A percentile compares a stretch with the other conserved stretches of the same genome.
phyloP scores from a whole-genome alignment of 2,329 filamentous ascomycete genomes.

The Cephalotrichum gorgonifer region DNA sequence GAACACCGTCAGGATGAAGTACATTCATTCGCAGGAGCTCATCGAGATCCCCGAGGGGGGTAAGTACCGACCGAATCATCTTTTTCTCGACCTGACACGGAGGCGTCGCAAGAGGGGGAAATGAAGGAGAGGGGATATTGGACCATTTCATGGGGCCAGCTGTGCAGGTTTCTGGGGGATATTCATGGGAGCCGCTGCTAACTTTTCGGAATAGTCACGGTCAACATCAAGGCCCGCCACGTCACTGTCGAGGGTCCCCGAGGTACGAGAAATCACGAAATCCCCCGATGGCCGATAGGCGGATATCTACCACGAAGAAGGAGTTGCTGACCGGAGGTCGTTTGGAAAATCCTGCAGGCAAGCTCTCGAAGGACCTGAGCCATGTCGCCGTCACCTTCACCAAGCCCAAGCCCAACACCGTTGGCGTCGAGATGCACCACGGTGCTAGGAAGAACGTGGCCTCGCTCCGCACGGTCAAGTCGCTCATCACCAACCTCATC shows the following conservation, averaged over 20 bases:
- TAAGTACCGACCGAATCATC: slow-evolving; percentile 43
- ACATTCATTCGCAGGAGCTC: slow-evolving; percentile 97
- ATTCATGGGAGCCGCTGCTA: slow-evolving; percentile 13
- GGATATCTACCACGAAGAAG: not conserved
- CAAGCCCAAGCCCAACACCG: slow-evolving; percentile 70
- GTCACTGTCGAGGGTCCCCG: slow-evolving; percentile 96
- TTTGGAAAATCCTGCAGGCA: slow-evolving; percentile 50
- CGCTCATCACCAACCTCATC: slow-evolving; percentile 97
- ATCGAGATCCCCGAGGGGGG: slow-evolving; percentile 93
- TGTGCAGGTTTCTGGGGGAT: too few relatives aligned
- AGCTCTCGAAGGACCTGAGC: slow-evolving; percentile 92
- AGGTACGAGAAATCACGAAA: slow-evolving; percentile 43
- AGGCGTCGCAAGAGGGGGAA: not conserved
- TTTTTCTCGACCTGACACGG: not conserved
- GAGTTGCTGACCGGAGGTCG: slow-evolving; percentile 1
- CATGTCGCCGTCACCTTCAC: slow-evolving; percentile 96
- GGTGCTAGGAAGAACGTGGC: slow-evolving; percentile 96
- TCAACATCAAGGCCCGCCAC: slow-evolving; percentile 91
- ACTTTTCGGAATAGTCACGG: slow-evolving; percentile 63
- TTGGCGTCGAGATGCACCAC: slow-evolving; percentile 98
- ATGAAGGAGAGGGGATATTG: not conserved
- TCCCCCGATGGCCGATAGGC: not conserved
- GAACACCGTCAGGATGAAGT: slow-evolving; percentile 79
- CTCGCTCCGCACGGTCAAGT: slow-evolving; percentile 94
- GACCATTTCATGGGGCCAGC: too few relatives aligned